These are phyloP conservation scores for Fusarium setosum DNA, from an alignment of 2,329 filamentous ascomycete genomes.

Conservation along the genomic window DNA sequence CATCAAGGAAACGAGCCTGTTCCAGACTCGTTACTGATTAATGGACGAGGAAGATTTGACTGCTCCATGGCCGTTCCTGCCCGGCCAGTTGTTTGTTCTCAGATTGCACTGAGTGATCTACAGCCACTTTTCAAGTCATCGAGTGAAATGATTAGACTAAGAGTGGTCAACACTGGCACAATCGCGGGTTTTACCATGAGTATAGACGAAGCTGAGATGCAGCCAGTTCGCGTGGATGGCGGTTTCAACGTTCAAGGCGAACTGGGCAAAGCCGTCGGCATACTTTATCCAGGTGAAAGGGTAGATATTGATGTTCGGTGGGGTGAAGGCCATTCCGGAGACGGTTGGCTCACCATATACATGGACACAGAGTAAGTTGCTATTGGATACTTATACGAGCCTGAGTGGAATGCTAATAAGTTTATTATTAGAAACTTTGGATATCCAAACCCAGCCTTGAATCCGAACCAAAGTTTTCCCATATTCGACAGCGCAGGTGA, in stretches of 20 bases:
- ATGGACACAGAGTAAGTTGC: not conserved
- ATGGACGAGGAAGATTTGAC: constrained; percentile 47
- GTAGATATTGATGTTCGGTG: not conserved
- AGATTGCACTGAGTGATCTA: not conserved
- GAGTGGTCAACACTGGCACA: not conserved
- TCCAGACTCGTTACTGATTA: constrained; percentile 49
- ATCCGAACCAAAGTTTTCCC: not conserved
- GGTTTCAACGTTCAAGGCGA: not conserved
- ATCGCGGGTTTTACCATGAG: not conserved
- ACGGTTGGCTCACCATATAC: not conserved
- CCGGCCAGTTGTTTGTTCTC: constrained; percentile 25
- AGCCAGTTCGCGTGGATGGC: not conserved
- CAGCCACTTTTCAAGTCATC: not conserved
- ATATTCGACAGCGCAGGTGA: not conserved
- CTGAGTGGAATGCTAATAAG: not conserved
- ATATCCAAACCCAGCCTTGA: not conserved
- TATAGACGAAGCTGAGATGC: not conserved
- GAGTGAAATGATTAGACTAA: not conserved
- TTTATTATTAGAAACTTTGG: not conserved
- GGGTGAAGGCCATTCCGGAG: not conserved
- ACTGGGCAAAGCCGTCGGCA: not conserved
- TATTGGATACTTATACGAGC: not conserved
- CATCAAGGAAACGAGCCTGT: constrained; percentile 56
- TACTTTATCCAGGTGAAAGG: not conserved
- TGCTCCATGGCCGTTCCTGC: constrained; percentile 45